Evolutionary conservation across 495 filamentous ascomycete genomes (phyloP), one percentile per base, ranked within the genome.

Genomic region (Delitschia confertaspora): DNA sequence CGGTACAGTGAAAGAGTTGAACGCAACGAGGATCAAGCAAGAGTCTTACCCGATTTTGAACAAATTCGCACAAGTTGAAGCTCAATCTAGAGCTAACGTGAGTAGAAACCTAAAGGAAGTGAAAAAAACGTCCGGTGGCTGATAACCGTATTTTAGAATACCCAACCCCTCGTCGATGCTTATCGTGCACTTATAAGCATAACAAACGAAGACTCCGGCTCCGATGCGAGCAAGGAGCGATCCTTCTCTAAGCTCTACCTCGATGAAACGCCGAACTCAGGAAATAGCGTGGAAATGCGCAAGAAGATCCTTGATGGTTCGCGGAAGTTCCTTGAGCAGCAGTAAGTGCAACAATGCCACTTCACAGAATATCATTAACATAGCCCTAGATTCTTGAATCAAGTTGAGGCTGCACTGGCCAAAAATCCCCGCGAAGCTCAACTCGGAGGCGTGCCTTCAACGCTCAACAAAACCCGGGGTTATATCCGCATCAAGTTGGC

Each of bases 401-500:
- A 85, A 43, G 68, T 95, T 27, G 82, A 93, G 50, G 65, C 58
- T n/a, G 62, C 79, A 16, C 81, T 96, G 42, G 65, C 74, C 21
- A 89, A 83, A 58, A 83, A 89, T 56, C 87, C 88, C 3, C 74
- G 79, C 35, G 87, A 95, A 59, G 93, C 91, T 7, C 85, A 84
- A 56, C 67, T 95, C 40, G 91, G 91, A 24, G 91, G 91, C 45
- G 76, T 86, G 25, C 91, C 91, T 0, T 84, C 85, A 33, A 76
- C 82, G 1, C 69, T 86, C 48, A 91, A 87, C 68, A 93, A 91
- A 65, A 79, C 95, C 58, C 82, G 85, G 45, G 91, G 86, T 1
- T 99, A 87, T 56, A 81, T 96, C 58, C 78, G 85, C 36, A 71
- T 94, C 43, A 76, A 80, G 34, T 69, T 78, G 20, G 68, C 75